Base-by-base conservation (phyloP, 2,329 filamentous ascomycete species). In the Apiospora pterosperma region DNA sequence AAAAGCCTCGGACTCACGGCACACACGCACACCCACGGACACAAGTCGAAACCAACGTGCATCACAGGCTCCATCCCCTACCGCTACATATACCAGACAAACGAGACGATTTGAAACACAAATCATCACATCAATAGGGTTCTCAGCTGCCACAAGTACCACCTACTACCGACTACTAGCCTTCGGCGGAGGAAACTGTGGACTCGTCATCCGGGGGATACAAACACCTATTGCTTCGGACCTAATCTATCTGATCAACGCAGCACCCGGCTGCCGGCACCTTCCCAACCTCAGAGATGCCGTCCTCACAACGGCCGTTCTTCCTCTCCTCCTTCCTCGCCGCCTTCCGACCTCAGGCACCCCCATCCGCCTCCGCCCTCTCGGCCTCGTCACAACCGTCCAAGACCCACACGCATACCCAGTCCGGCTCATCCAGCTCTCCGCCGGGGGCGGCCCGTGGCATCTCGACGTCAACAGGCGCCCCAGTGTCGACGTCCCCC, bases 261-360 rank as follows among this genome's bases (percentile, higher is more conserved):
- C 48, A 55, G 48, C 48, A 55, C 48, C 16, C 19, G 48, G 48
- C 48, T 34, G 48, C 28, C 34, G 28, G 7, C 38, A 59, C 36
- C 58, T 58, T 58, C 23, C n/a, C 23, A 42, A 66, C 58, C 19
- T 36, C 21, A 61, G 67, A 62, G 48, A 71, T 76, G 73, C 70
- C 73, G 42, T 75, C 74, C 16, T 75, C 74, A 38, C 74, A 76
- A 63, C 73, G 74, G 31, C 73, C 74, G 11, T 76, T 76, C 68
- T 76, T 75, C 67, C 70, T 76, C 34, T 75, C 73, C 28, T 76
- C 74, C 63, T 71, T 76, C 65, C 64, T 76, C n/a, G 73, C 74
- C 69, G 74, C 74, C 64, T 75, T 76, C 64, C 71, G 74, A 12
- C 73, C 69, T 64, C 73, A 74, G 39, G 42, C 71, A 7, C 62